Percentiles rank a stretch among this genome's conserved stretches.
Conservation (phyloP, 768 basidiomycete genomes). For the Suillus fuscotomentosus region DNA sequence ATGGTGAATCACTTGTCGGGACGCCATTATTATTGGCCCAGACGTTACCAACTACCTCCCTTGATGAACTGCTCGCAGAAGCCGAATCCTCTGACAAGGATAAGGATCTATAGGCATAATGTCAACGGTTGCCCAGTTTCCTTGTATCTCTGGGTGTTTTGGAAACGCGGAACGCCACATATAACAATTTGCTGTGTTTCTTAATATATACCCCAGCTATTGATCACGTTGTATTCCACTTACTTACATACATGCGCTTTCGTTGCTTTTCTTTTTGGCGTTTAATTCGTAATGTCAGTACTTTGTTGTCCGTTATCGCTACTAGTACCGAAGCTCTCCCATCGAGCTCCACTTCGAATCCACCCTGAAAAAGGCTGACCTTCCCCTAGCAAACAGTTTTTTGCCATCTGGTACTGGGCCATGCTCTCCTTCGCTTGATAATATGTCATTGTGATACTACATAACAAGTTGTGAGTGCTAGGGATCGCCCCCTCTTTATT, state of each 20-base stretch:
- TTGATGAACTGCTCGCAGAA: conserved; percentile 17
- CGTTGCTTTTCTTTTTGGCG: not conserved
- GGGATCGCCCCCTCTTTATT: not conserved
- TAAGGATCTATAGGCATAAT: conserved; percentile 26
- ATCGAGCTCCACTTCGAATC: conserved; percentile 51
- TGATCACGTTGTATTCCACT: not conserved
- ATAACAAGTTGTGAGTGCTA: not conserved
- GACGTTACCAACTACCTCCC: conserved; percentile 18
- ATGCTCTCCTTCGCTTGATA: conserved; percentile 41
- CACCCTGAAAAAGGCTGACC: conserved; percentile 59
- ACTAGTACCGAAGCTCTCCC: conserved; percentile 48
- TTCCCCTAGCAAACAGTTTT: conserved; percentile 42
- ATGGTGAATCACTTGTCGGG: conserved; percentile 37
- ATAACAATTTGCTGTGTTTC: not conserved
- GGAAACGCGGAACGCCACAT: conserved; percentile 8
- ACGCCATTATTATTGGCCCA: conserved; percentile 31
- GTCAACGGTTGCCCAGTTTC: not conserved
- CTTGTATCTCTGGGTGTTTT: not conserved
- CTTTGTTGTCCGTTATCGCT: conserved; percentile 5
- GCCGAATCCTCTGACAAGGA: conserved; percentile 17
- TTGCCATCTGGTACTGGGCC: conserved; percentile 50
- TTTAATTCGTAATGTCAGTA: conserved; percentile 2
- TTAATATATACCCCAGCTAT: not conserved
- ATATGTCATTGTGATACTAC: conserved; percentile 40
- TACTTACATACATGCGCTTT: not conserved